Conservation (phyloP, 176 grass and related monocot genomes). For the Phragmites australis region DNA sequence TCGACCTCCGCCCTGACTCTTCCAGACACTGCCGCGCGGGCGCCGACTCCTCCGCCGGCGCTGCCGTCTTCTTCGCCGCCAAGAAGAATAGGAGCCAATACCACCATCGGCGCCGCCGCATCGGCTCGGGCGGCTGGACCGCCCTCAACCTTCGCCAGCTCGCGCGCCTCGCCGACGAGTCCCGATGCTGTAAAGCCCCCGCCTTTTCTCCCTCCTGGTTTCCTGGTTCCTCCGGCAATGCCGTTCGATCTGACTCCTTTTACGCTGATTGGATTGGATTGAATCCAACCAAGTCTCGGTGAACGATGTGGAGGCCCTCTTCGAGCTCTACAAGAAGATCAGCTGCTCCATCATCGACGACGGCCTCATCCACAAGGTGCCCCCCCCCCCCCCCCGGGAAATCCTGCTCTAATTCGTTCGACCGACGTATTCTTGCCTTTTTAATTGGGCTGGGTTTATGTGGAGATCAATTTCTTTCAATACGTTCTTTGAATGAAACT, state of each 20-base stretch:
- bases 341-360: slow-evolving; percentile 81
- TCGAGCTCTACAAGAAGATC: slow-evolving; percentile 88
- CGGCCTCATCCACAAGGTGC: slow-evolving; percentile 85
- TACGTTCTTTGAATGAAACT: background rate
- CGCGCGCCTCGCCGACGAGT: slow-evolving; percentile 65
- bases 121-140: background rate
- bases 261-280: background rate
- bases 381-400: background rate
- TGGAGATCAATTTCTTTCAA: background rate
- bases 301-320: slow-evolving; percentile 82
- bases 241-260: slow-evolving; percentile 15
- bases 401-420: background rate
- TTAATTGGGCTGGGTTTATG: background rate
- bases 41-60: background rate
- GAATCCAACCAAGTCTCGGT: slow-evolving; percentile 53
- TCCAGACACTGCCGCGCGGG: background rate
- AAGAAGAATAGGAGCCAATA: background rate
- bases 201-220: background rate
- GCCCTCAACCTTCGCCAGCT: slow-evolving; percentile 39
- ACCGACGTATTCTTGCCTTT: slow-evolving; percentile 32
- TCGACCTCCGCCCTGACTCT: slow-evolving; percentile 27
- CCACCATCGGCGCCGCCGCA: background rate
- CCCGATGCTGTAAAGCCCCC: slow-evolving; percentile 57
- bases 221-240: background rate
- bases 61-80: background rate